Base-by-base conservation (phyloP, 257 asterid genomes). In the Capsicum rhomboideum region DNA sequence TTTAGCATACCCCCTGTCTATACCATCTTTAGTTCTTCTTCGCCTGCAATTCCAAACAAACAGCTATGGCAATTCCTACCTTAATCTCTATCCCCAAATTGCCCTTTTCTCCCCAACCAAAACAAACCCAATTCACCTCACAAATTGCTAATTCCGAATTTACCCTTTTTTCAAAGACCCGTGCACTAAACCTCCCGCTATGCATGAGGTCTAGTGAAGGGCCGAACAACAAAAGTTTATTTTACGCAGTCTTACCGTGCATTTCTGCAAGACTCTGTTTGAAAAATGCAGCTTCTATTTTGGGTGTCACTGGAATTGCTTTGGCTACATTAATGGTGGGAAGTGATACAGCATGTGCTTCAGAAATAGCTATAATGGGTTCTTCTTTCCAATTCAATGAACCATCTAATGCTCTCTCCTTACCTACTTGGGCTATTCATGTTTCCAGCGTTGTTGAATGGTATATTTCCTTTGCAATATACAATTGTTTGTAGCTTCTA, bases 361-460 rank as follows among this genome's bases (percentile, higher is more conserved):
- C 91, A 0, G 98, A 91, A 55, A 56, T 86, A 21, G 90, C 94
- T 42, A 58, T 86, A 83, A 29, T 84, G 52, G 89, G 78, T 16
- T 86, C 90, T 29, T 82, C 90, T 40, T 79, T 87, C 13, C 90
- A 84, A 54, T 80, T 93, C 79, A 87, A 44, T 37, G 99, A 97
- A 86, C 99, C 99, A 6, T 87, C 97, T 82, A 95, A 97, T 89
- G 99, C 99, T 14, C 99, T 97, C 40, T 97, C 99, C 40, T 88
- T 97, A 83, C 98, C 99, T 86, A 97, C 99, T 80, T 97, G 99
- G 98, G 92, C 95, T 78, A 89, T 95, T 86, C 99, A 97, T 71
- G 97, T 97, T 58, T 97, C 99, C 87, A 97, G 99, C 79, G 99
- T 97, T 37, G 94, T 91, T 8, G 99, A 97, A 90, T 97, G 99